These are phyloP conservation scores for Mariannaea sp. DNA, from an alignment of 2,329 filamentous ascomycete genomes.

Conservation along the genomic window DNA sequence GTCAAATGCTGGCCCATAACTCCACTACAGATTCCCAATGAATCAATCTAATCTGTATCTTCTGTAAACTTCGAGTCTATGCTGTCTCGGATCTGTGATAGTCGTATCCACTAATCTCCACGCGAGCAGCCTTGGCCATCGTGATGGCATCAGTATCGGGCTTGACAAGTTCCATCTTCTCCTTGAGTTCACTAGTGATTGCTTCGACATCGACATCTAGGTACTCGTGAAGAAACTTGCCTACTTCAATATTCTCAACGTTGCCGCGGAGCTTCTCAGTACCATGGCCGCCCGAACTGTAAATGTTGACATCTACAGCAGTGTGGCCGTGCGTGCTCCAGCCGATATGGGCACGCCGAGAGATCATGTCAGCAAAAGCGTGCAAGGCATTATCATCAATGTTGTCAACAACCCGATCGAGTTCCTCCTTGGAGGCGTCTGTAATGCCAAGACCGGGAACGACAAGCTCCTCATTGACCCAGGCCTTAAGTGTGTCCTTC, in stretches of 20 bases:
- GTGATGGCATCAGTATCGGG: constrained; percentile 21
- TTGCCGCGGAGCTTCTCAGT: constrained; percentile 76
- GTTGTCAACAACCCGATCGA: constrained; percentile 65
- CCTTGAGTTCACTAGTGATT: constrained; percentile 75
- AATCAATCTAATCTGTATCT: not conserved
- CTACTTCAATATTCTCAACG: constrained; percentile 93
- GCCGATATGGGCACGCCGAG: constrained; percentile 83
- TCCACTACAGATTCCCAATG: not conserved
- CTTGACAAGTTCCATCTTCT: constrained; percentile 53
- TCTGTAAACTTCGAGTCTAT: not conserved
- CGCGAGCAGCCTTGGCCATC: constrained; percentile 25
- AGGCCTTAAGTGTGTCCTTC: constrained; percentile 57
- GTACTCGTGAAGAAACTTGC: constrained; percentile 78
- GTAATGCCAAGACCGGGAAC: constrained; percentile 74
- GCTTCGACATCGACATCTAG: constrained; percentile 77
- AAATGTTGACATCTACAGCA: constrained; percentile 95
- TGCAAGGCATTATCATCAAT: constrained; percentile 58
- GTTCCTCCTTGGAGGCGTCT: constrained; percentile 73
- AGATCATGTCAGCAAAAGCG: constrained; percentile 83
- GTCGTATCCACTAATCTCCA: constrained; percentile 12
- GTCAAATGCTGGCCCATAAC: not conserved
- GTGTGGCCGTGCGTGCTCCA: constrained; percentile 95
- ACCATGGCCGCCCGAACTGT: constrained; percentile 72
- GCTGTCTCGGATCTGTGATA: constrained; percentile 22
- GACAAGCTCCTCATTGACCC: constrained; percentile 72